phyloP scores from a whole-genome alignment of 2,329 filamentous ascomycete species.

The Aspergillus hiratsukae region DNA sequence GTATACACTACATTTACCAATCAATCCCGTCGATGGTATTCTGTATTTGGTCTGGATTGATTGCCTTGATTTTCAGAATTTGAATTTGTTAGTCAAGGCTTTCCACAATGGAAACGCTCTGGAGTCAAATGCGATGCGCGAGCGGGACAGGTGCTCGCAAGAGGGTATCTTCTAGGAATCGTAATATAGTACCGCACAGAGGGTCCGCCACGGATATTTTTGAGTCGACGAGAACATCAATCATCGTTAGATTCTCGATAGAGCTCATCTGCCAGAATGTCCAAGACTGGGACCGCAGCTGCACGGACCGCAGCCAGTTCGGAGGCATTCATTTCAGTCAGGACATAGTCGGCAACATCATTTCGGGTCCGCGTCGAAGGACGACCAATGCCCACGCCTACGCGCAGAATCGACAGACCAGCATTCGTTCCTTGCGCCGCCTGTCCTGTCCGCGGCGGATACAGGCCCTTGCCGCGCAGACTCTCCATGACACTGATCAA shows the following conservation, averaged over 20 bases:
- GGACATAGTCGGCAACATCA: constrained; percentile 72
- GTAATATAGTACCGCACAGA: not conserved
- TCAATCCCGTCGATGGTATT: not conserved
- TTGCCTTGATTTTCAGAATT: not conserved
- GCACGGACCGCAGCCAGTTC: constrained; percentile 51
- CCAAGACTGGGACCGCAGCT: constrained; percentile 46
- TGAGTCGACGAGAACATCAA: not conserved
- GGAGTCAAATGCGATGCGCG: not conserved
- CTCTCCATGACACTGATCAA: constrained; percentile 61
- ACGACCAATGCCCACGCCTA: constrained; percentile 84
- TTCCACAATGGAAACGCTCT: not conserved
- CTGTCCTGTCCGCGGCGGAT: constrained; percentile 31
- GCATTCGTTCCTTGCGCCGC: constrained; percentile 23
- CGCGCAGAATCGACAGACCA: constrained; percentile 48
- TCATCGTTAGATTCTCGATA: constrained; percentile 24
- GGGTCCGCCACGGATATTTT: not conserved
- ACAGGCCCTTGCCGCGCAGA: constrained; percentile 44
- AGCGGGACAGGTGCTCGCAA: not conserved
- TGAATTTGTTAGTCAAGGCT: not conserved
- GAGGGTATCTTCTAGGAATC: constrained; percentile 3
- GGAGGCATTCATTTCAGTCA: constrained; percentile 58
- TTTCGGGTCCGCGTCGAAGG: constrained; percentile 63
- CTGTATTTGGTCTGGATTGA: not conserved
- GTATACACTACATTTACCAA: not conserved
- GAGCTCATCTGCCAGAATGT: constrained; percentile 49